A percentile compares a stretch with the other conserved stretches of the same genome.
Conservation (phyloP, 2,329 filamentous ascomycete species). For the Didymella pinodella region DNA sequence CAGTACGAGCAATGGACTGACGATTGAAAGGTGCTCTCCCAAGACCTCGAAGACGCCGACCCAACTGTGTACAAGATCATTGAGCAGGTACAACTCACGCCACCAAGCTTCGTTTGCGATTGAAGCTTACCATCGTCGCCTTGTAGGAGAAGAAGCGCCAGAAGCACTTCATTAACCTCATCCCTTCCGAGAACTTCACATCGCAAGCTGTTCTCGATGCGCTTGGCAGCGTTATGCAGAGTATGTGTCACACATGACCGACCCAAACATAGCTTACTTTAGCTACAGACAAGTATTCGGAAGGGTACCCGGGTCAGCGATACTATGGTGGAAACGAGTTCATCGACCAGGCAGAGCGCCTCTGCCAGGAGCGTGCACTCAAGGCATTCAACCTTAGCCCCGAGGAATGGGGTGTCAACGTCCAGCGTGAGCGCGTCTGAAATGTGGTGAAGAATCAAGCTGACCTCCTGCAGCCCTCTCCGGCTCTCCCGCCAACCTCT, state of each 20-base stretch:
- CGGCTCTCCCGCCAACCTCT: constrained; percentile 76
- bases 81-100: constrained; percentile 71
- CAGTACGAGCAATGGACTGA: constrained; percentile 20
- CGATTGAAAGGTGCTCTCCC: constrained; percentile 73
- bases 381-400: constrained; percentile 87
- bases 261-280: constrained; percentile 50
- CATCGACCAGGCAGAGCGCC: constrained; percentile 94
- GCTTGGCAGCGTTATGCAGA: constrained; percentile 69
- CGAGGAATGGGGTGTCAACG: constrained; percentile 97
- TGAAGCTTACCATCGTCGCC: constrained; percentile 27
- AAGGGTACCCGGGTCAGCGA: constrained; percentile 96
- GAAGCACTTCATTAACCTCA: constrained; percentile 99
- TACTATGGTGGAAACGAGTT: constrained; percentile 99
- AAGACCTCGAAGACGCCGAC: constrained; percentile 83
- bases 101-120: constrained; percentile 7
- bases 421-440: constrained; percentile 70
- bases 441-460: constrained; percentile 1
- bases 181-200: constrained; percentile 99
- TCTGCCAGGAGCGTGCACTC: constrained; percentile 93
- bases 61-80: constrained; percentile 88
- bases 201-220: constrained; percentile 98
- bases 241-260: constrained; percentile 66
- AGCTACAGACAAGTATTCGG: constrained; percentile 89
- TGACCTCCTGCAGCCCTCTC: constrained; percentile 70
- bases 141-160: constrained; percentile 89